These are phyloP conservation scores for Pseudozyma flocculosa DNA, from an alignment of 1,284 basidiomycete species.

Conservation along the genomic window DNA sequence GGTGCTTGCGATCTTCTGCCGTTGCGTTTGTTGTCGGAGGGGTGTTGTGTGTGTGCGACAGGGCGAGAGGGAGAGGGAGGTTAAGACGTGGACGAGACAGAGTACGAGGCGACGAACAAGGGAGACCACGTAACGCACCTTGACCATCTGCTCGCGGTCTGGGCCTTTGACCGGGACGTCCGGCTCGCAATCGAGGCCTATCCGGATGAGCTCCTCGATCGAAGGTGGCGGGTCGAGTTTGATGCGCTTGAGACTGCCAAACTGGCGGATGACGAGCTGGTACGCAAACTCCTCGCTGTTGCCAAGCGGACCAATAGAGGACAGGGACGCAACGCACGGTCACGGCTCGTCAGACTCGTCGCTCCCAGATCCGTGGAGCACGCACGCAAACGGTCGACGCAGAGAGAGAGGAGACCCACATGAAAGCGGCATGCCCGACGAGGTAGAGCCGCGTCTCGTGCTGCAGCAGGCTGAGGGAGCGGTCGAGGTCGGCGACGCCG, in stretches of 20 bases:
- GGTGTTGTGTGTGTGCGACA: too few species aligned
- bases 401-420: conserved; percentile 10
- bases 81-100: too few species aligned
- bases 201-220: conserved; percentile 70
- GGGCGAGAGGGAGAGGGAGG: too few species aligned
- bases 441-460: conserved; percentile 85
- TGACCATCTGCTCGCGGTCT: conserved; percentile 64
- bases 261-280: conserved; percentile 87
- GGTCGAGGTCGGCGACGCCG: conserved; percentile 78
- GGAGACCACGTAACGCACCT: too few species aligned
- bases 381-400: too few species aligned
- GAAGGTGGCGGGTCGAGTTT: conserved; percentile 79
- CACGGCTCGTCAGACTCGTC: too few species aligned
- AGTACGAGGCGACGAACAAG: too few species aligned
- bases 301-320: too few species aligned
- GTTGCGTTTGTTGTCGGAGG: too few species aligned
- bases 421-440: conserved; percentile 69
- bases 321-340: too few species aligned
- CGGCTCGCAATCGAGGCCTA: conserved; percentile 75
- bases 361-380: too few species aligned
- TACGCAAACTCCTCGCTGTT: conserved; percentile 89
- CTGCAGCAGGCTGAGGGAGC: conserved; percentile 79
- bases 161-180: conserved; percentile 56
- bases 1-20: conserved; percentile 44
- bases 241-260: conserved; percentile 76